Evolutionary conservation across 2,329 filamentous ascomycete species (phyloP).

Genomic region (Neonectria punicea): DNA sequence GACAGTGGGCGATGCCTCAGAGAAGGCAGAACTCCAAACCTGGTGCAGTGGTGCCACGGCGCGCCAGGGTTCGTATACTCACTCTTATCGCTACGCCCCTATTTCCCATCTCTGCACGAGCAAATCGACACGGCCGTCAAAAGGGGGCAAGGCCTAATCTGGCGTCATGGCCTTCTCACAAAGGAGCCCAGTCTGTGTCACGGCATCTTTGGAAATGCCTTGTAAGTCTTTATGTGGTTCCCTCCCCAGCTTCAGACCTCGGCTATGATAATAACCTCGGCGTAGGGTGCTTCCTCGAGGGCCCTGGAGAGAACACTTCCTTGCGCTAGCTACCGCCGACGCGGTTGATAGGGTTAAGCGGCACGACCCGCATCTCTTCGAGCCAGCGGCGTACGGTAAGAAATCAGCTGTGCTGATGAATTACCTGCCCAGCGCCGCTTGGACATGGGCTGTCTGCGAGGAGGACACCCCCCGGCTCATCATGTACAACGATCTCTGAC

Average conservation of each 20-base stretch:
- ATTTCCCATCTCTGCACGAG: constrained; percentile 64
- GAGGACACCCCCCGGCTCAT: constrained; percentile 48
- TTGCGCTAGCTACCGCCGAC: constrained; percentile 66
- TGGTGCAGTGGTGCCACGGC: constrained; percentile 76
- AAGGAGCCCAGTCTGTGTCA: constrained; percentile 75
- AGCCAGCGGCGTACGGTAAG: constrained; percentile 51
- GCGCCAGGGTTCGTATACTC: constrained; percentile 71
- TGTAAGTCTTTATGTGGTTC: constrained; percentile 55
- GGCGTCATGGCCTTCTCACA: constrained; percentile 67
- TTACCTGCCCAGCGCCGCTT: constrained; percentile 51
- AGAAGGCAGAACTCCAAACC: constrained; percentile 53
- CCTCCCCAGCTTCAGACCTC: constrained; percentile 21
- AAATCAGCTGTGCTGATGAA: constrained; percentile 47
- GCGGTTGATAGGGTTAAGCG: constrained; percentile 59
- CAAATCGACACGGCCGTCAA: constrained; percentile 64
- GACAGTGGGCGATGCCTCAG: constrained; percentile 57
- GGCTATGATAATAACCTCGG: constrained; percentile 33
- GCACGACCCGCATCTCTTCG: constrained; percentile 48
- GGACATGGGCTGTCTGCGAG: constrained; percentile 51
- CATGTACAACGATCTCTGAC: constrained; percentile 51
- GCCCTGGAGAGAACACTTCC: constrained; percentile 61
- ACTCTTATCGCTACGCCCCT: constrained; percentile 63
- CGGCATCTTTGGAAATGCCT: constrained; percentile 71
- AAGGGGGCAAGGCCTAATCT: constrained; percentile 63
- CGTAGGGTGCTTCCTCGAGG: constrained; percentile 47